Conservation (phyloP, 1,284 basidiomycete species). For the Cryptococcus floricola region DNA sequence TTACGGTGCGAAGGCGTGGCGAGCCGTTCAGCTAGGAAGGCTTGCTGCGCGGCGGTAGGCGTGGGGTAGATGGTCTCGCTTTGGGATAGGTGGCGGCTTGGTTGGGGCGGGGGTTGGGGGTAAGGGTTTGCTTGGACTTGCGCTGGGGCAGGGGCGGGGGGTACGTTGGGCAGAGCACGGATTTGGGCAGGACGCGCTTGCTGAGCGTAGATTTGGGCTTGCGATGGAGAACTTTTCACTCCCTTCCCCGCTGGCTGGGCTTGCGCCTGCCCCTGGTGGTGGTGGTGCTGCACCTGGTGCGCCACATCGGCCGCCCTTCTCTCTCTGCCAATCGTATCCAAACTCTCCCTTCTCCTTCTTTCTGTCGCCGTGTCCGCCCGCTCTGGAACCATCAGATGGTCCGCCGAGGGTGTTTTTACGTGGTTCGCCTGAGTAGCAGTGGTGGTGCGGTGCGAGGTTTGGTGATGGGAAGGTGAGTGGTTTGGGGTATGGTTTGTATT, state of each 20-base stretch:
- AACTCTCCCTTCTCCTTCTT: constrained; percentile 10
- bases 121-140: not conserved
- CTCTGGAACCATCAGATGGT: constrained; percentile 11
- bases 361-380: constrained; percentile 7
- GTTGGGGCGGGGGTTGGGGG: not conserved
- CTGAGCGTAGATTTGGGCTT: too few species aligned
- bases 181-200: too few species aligned
- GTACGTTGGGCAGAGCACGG: not conserved
- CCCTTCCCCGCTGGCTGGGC: too few species aligned
- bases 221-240: too few species aligned
- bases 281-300: too few species aligned
- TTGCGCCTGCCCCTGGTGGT: too few species aligned
- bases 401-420: constrained; percentile 8
- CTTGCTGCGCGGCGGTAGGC: constrained; percentile 24
- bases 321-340: not conserved
- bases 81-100: constrained; percentile 18
- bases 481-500: too few species aligned
- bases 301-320: not conserved
- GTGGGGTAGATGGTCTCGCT: constrained; percentile 30
- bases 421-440: too few species aligned
- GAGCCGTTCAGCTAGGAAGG: constrained; percentile 22
- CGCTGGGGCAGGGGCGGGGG: not conserved
- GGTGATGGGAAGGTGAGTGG: too few species aligned
- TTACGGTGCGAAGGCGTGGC: constrained; percentile 7
- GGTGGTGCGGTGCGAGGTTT: too few species aligned